Percentiles rank a stretch among this genome's conserved stretches.
Evolutionary conservation across 2,329 filamentous ascomycete genomes (phyloP).

Genomic region (Penicillium paneum): DNA sequence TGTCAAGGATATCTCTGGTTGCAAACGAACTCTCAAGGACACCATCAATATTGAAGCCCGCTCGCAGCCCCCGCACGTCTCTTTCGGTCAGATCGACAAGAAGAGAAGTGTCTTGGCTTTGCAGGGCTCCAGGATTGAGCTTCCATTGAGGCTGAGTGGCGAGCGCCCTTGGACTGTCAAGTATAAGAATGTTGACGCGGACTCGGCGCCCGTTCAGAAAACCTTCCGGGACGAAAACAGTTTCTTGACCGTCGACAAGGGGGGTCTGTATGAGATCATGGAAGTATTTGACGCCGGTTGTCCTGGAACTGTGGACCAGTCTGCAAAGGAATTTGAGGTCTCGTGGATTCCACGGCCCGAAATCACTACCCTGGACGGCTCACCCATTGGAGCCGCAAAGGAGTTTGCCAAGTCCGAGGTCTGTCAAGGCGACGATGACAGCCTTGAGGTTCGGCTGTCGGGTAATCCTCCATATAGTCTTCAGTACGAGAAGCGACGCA

Average conservation of each 20-base stretch:
- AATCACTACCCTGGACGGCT: slow-evolving; percentile 56
- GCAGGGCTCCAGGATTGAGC: slow-evolving; percentile 67
- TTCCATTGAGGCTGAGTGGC: slow-evolving; percentile 83
- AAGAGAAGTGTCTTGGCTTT: slow-evolving; percentile 71
- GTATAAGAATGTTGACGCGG: slow-evolving; percentile 65
- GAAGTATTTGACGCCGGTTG: slow-evolving; percentile 77
- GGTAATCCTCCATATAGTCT: slow-evolving; percentile 81
- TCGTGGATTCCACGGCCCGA: slow-evolving; percentile 81
- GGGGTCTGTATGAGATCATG: slow-evolving; percentile 76
- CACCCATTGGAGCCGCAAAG: slow-evolving; percentile 50
- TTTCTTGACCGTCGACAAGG: slow-evolving; percentile 60
- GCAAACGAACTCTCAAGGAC: slow-evolving; percentile 80
- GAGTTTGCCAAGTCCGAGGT: slow-evolving; percentile 73
- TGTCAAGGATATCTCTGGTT: slow-evolving; percentile 80
- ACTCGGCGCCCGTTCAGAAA: slow-evolving; percentile 50
- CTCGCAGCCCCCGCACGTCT: slow-evolving; percentile 79
- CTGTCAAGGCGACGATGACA: slow-evolving; percentile 92
- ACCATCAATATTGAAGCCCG: slow-evolving; percentile 82
- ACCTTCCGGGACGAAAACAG: slow-evolving; percentile 61
- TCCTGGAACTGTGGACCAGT: slow-evolving; percentile 72
- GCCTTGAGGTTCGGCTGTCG: slow-evolving; percentile 74
- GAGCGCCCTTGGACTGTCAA: slow-evolving; percentile 78
- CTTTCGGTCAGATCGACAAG: slow-evolving; percentile 82
- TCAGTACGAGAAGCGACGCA: slow-evolving; percentile 75
- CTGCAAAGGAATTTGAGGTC: slow-evolving; percentile 72